These are phyloP conservation scores for Scheffersomyces stambukii DNA, from an alignment of 1,139 yeast species.

Conservation along the genomic window DNA sequence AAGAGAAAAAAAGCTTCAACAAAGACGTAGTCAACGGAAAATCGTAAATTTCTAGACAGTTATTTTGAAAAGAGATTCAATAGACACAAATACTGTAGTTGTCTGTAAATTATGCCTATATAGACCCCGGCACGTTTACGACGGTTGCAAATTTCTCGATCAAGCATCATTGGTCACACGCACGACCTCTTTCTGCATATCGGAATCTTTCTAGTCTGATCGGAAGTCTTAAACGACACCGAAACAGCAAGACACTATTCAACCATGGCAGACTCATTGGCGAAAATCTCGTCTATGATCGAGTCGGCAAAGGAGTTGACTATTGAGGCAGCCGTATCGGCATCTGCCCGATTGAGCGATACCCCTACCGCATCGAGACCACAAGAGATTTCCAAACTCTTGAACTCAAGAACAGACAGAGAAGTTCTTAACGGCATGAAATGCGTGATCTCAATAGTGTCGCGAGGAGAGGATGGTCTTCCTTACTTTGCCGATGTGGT, in stretches of 20 bases:
- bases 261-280: constrained; percentile 39
- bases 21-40: too few species aligned
- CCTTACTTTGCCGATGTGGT: constrained; percentile 83
- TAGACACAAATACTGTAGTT: too few species aligned
- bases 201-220: too few species aligned
- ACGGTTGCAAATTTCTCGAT: too few species aligned
- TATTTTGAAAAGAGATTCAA: too few species aligned
- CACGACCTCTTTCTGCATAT: too few species aligned
- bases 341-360: constrained; percentile 62
- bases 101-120: too few species aligned
- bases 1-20: constrained; percentile 14
- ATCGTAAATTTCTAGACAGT: too few species aligned
- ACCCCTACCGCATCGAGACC: constrained; percentile 52
- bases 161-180: too few species aligned
- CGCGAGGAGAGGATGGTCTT: constrained; percentile 59
- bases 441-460: constrained; percentile 62
- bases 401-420: constrained; percentile 67
- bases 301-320: constrained; percentile 82
- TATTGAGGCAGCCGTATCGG: constrained; percentile 77
- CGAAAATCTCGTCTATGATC: constrained; percentile 45
- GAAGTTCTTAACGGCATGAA: constrained; percentile 77
- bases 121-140: too few species aligned
- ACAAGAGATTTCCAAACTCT: constrained; percentile 58
- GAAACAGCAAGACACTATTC: too few species aligned
- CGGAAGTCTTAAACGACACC: too few species aligned